phyloP scores from a whole-genome alignment of 1,139 yeast genomes.

The Yamadazyma membranifaciens region DNA sequence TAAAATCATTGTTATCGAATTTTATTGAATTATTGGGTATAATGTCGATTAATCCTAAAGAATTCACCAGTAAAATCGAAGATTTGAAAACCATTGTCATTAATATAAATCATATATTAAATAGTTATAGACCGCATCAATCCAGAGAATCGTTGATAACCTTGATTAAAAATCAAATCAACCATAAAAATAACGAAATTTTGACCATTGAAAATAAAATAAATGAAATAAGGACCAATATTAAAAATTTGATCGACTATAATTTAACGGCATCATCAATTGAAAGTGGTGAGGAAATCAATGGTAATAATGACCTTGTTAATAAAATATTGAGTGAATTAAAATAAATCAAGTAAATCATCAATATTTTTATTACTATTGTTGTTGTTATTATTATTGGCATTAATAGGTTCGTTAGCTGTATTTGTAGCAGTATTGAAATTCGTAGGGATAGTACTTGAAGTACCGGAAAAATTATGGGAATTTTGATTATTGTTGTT shows the following conservation, averaged over 20 bases:
- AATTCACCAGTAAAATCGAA: conserved; percentile 65
- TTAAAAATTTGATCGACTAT: conserved; percentile 27
- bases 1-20: conserved; percentile 67
- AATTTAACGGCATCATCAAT: conserved; percentile 7
- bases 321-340: conserved; percentile 12
- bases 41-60: conserved; percentile 66
- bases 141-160: conserved; percentile 76
- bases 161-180: conserved; percentile 64
- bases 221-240: conserved; percentile 40
- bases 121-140: conserved; percentile 88
- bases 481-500: conserved; percentile 9
- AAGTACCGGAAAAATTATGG: neutral
- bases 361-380: conserved; percentile 15
- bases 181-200: conserved; percentile 53
- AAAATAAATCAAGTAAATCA: conserved; percentile 62
- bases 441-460: conserved; percentile 3
- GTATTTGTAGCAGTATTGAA: conserved; percentile 1
- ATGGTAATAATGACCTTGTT: conserved; percentile 17
- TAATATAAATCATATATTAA: conserved; percentile 79
- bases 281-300: conserved; percentile 12
- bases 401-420: neutral
- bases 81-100: conserved; percentile 71
- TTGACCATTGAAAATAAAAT: conserved; percentile 47
- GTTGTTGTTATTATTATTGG: neutral
- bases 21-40: conserved; percentile 74